These are phyloP conservation scores for Lotus japonicus DNA, from an alignment of 306 rosid genomes.

Conservation along the genomic window DNA sequence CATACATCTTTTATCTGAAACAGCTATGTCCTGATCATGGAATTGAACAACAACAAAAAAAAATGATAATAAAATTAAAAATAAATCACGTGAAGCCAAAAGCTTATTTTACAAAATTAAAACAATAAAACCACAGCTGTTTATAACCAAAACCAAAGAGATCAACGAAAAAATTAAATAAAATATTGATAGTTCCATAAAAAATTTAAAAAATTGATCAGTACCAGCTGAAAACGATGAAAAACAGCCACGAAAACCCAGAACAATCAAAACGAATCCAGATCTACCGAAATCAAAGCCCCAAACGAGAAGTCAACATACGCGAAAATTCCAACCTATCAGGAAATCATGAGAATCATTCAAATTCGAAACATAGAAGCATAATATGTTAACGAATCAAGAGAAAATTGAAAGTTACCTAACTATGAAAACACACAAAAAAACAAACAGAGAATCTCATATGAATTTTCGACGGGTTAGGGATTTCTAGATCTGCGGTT, in stretches of 20 bases:
- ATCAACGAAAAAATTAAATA: neutral
- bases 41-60: slow-evolving; percentile 14
- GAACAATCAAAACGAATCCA: slow-evolving; percentile 6
- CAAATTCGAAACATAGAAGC: neutral
- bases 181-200: no score
- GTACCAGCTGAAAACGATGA: no score
- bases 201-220: no score
- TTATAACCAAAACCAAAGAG: no score
- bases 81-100: slow-evolving; percentile 2
- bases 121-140: neutral
- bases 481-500: neutral
- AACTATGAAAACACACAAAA: neutral
- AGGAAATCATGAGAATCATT: neutral
- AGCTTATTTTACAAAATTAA: no score
- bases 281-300: slow-evolving; percentile 25
- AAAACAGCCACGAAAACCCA: neutral
- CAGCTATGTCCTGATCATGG: slow-evolving; percentile 32
- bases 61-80: neutral
- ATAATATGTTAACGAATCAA: neutral
- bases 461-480: neutral
- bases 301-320: neutral
- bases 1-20: slow-evolving; percentile 30
- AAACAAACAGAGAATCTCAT: neutral
- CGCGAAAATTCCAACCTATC: neutral
- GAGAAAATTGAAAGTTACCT: neutral